Evolutionary conservation across 495 filamentous ascomycete species (phyloP).

Genomic region (Neurospora tetraspora): DNA sequence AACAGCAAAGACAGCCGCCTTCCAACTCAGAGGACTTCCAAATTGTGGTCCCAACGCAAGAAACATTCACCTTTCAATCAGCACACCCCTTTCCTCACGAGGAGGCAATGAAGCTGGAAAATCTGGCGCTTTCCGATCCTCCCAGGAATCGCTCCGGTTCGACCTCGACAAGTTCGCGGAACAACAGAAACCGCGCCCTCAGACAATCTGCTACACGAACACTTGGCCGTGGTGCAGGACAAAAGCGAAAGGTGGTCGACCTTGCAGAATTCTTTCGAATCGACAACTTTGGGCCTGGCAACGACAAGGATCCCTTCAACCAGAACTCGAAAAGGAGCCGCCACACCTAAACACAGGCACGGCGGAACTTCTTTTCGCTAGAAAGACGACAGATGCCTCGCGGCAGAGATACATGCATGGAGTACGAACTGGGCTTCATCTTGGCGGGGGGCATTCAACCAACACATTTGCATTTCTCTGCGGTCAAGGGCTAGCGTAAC

Average conservation of each 20-base stretch:
- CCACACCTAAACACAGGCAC: slow-evolving; percentile 40
- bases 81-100: slow-evolving; percentile 59
- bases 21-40: slow-evolving; percentile 24
- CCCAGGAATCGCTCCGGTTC: slow-evolving; percentile 26
- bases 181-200: slow-evolving; percentile 32
- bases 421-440: neutral
- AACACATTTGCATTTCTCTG: neutral
- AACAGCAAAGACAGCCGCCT: slow-evolving; percentile 16
- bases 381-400: neutral
- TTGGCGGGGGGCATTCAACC: neutral
- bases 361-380: neutral
- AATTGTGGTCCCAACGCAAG: slow-evolving; percentile 30
- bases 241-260: slow-evolving; percentile 62
- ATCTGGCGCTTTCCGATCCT: slow-evolving; percentile 39
- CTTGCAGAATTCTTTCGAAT: slow-evolving; percentile 78
- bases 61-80: slow-evolving; percentile 65
- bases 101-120: slow-evolving; percentile 49
- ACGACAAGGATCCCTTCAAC: slow-evolving; percentile 50
- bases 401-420: neutral
- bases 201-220: slow-evolving; percentile 23
- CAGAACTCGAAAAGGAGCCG: slow-evolving; percentile 61
- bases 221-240: slow-evolving; percentile 52
- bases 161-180: slow-evolving; percentile 42
- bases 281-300: slow-evolving; percentile 49
- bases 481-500: neutral